Conservation (phyloP, 352 stramenopile genomes). For the Globisporangium nodosum region DNA sequence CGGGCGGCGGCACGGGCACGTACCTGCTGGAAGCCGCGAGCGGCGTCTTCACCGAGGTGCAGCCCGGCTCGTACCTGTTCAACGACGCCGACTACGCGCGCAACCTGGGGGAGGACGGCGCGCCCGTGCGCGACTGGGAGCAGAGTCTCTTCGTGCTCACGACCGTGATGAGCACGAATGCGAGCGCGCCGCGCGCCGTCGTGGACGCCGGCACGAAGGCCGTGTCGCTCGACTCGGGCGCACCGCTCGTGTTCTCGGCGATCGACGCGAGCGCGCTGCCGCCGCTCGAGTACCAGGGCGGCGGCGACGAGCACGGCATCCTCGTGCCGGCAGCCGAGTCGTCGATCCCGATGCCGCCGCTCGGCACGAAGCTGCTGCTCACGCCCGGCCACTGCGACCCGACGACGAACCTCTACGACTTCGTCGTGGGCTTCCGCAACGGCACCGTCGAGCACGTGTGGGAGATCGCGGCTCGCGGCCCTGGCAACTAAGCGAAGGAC, state of each 20-base stretch:
- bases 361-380: conserved; percentile 56
- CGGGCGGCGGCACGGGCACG: conserved; percentile 62
- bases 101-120: conserved; percentile 40
- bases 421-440: conserved; percentile 52
- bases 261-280: conserved; percentile 30
- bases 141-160: conserved; percentile 67
- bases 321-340: conserved; percentile 22
- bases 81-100: conserved; percentile 69
- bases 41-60: conserved; percentile 68
- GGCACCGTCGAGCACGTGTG: conserved; percentile 48
- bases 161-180: conserved; percentile 62
- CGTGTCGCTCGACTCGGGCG: conserved; percentile 58
- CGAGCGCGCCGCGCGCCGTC: conserved; percentile 33
- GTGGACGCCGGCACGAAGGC: conserved; percentile 76
- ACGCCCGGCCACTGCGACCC: conserved; percentile 67
- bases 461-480: conserved; percentile 46
- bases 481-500: conserved; percentile 35
- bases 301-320: conserved; percentile 68
- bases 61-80: conserved; percentile 75
- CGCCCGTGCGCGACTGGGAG: conserved; percentile 38
- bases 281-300: conserved; percentile 46
- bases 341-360: conserved; percentile 30
- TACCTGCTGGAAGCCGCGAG: conserved; percentile 55
- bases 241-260: conserved; percentile 42
- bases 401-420: conserved; percentile 77